These are phyloP conservation scores for Ganoderma leucocontextum DNA, from an alignment of 1,284 basidiomycete species.

Conservation along the genomic window DNA sequence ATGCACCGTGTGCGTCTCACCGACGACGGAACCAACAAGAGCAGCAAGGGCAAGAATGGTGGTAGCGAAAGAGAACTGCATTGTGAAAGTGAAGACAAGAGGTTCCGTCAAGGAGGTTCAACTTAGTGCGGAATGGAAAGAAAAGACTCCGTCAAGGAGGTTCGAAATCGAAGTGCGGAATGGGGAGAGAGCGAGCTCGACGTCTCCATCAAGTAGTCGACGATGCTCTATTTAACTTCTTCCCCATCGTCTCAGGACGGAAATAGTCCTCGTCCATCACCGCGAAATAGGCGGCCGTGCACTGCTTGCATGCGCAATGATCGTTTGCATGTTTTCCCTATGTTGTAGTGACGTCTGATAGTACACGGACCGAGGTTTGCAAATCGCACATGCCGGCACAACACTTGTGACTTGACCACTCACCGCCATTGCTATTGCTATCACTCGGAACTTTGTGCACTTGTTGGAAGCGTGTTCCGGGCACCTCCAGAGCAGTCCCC, in stretches of 20 bases:
- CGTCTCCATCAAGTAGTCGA: neutral
- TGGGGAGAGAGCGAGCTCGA: neutral
- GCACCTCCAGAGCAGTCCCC: no score
- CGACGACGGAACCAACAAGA: constrained; percentile 38
- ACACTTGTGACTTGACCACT: no score
- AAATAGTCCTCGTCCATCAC: neutral
- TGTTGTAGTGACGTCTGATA: no score
- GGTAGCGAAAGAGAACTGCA: constrained; percentile 44
- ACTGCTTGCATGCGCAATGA: no score
- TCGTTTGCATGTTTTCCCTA: no score
- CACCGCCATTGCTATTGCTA: no score
- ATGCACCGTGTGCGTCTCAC: constrained; percentile 47
- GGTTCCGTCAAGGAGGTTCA: neutral
- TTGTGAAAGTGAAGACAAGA: constrained; percentile 22
- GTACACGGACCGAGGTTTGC: no score
- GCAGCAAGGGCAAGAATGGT: constrained; percentile 37
- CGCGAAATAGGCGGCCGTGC: no score
- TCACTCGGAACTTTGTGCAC: no score
- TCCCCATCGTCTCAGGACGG: neutral
- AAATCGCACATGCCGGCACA: no score
- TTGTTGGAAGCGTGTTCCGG: no score
- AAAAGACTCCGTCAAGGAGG: neutral
- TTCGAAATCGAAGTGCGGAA: neutral
- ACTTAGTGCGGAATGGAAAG: neutral
- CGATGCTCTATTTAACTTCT: constrained; percentile 1